A percentile compares a stretch with the other conserved stretches of the same genome.
Evolutionary conservation across 192 early-diverging fungal species (phyloP).

Genomic region (Podila horticola): DNA sequence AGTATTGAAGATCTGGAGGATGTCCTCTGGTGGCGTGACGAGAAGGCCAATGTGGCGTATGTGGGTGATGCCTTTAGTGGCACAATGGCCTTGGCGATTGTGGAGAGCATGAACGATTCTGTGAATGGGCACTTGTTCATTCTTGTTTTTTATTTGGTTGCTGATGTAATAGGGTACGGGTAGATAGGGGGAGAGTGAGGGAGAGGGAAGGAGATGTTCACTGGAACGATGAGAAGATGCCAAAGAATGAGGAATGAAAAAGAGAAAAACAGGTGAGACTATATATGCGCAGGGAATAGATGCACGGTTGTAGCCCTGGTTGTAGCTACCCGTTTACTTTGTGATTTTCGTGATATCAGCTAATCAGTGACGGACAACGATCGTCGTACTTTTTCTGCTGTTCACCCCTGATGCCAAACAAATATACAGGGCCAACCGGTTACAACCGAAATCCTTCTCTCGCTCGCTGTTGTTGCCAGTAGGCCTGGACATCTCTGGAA

Average conservation of each 20-base stretch:
- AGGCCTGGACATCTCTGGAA: not conserved
- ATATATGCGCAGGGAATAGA: no score
- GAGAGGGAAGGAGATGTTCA: no score
- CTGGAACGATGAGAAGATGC: no score
- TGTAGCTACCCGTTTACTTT: no score
- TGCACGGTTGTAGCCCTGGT: no score
- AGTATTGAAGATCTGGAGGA: not conserved
- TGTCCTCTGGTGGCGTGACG: not conserved
- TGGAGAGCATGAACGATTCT: constrained; percentile 6
- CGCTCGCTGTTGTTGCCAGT: not conserved
- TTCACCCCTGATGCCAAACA: not conserved
- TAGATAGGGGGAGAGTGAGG: not conserved
- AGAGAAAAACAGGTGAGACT: no score
- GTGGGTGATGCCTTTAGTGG: not conserved
- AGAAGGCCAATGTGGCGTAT: not conserved
- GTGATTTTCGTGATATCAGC: no score
- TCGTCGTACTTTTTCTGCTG: not conserved
- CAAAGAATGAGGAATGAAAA: no score
- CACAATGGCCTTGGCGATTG: constrained; percentile 7
- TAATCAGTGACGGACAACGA: no score
- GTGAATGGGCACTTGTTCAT: constrained; percentile 20
- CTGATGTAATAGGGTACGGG: not conserved
- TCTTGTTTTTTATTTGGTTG: not conserved
- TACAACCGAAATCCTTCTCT: not conserved
- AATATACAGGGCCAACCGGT: not conserved